A percentile compares a stretch with the other conserved stretches of the same genome.
Evolutionary conservation across 345 rosid genomes (phyloP).

Genomic region (Arabidopsis suecica): DNA sequence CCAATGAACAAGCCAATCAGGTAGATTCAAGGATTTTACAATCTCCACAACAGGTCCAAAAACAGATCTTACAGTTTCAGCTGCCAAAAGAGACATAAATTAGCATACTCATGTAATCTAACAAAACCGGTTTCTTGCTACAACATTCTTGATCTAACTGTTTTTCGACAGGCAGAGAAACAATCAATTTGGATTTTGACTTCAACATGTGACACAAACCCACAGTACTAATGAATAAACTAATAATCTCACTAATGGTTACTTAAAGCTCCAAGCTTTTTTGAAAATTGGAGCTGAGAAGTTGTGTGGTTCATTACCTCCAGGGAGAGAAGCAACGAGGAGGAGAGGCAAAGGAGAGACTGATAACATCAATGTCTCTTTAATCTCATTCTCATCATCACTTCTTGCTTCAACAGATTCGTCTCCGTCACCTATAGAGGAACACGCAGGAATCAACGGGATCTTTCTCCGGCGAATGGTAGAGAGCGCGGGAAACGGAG

Average conservation of each 20-base stretch:
- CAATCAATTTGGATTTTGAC: background rate
- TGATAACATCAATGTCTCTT: slow-evolving; percentile 67
- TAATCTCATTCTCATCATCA: slow-evolving; percentile 39
- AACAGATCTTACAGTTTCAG: slow-evolving; percentile 69
- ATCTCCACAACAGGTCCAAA: slow-evolving; percentile 81
- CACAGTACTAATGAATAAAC: background rate
- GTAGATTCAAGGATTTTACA: slow-evolving; percentile 76
- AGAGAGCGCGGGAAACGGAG: slow-evolving; percentile 32
- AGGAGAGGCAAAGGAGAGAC: slow-evolving; percentile 73
- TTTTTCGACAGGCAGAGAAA: no score
- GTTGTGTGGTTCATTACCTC: slow-evolving; percentile 54
- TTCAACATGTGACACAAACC: background rate
- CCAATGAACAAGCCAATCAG: slow-evolving; percentile 96
- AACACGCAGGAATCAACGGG: slow-evolving; percentile 25
- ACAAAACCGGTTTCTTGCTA: background rate
- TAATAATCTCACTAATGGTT: background rate
- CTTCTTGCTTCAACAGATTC: slow-evolving; percentile 24
- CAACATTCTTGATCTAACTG: background rate
- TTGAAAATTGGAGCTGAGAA: slow-evolving; percentile 3
- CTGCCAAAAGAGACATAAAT: slow-evolving; percentile 50
- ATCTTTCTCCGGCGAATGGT: slow-evolving; percentile 44
- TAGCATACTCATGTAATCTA: background rate
- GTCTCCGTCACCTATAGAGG: background rate
- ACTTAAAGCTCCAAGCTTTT: background rate
- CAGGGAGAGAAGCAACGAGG: slow-evolving; percentile 78